A percentile compares a stretch with the other conserved stretches of the same genome.
These are phyloP conservation scores for Leucogyrophana mollusca DNA, from an alignment of 768 basidiomycete genomes.

Conservation along the genomic window DNA sequence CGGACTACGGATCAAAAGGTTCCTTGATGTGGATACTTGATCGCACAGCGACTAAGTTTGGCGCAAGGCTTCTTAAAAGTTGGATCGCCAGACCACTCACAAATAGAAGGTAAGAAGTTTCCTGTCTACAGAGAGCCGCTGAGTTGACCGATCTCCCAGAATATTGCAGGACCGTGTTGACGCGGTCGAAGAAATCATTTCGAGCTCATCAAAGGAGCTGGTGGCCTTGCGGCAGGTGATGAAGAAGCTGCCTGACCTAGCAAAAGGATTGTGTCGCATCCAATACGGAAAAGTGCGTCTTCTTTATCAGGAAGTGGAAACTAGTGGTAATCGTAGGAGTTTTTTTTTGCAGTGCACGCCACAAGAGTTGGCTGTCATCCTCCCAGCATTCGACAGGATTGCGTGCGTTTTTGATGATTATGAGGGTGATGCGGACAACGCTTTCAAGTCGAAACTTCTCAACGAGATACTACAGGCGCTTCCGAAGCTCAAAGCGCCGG, in stretches of 20 bases:
- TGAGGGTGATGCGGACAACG: conserved; percentile 40
- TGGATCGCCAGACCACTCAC: conserved; percentile 90
- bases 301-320: too few relatives aligned
- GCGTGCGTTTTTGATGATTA: conserved; percentile 58
- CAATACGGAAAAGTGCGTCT: conserved; percentile 82
- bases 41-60: conserved; percentile 86
- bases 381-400: conserved; percentile 74
- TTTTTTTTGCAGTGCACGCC: conserved; percentile 63
- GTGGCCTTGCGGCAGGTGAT: conserved; percentile 68
- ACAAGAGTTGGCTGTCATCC: conserved; percentile 71
- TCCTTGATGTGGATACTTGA: conserved; percentile 86
- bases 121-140: neutral
- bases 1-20: conserved; percentile 69
- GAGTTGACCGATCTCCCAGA: conserved; percentile 35
- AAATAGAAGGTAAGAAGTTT: conserved; percentile 55
- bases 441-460: conserved; percentile 65
- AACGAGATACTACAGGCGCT: conserved; percentile 69
- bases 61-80: conserved; percentile 72
- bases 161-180: conserved; percentile 73
- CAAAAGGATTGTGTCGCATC: conserved; percentile 81
- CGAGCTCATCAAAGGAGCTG: conserved; percentile 59
- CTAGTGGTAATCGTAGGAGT: neutral
- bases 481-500: conserved; percentile 58
- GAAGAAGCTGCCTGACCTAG: conserved; percentile 80
- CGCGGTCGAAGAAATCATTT: conserved; percentile 80